These are phyloP conservation scores for Russula abietina DNA, from an alignment of 768 basidiomycete genomes.

Conservation along the genomic window DNA sequence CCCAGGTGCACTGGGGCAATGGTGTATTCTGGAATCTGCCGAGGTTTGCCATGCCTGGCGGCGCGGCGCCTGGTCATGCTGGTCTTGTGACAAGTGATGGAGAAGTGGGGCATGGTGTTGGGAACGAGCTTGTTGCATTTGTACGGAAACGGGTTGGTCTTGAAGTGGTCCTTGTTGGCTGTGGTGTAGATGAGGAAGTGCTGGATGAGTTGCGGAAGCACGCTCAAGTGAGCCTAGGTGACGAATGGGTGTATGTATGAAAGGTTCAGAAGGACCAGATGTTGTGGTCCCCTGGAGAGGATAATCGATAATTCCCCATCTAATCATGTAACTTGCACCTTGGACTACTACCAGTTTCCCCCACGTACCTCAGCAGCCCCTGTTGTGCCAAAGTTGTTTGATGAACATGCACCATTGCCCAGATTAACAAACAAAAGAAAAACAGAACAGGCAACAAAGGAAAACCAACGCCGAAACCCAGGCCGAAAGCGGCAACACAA, in stretches of 20 bases:
- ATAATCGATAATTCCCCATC: too few relatives aligned
- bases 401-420: too few relatives aligned
- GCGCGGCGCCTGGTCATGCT: not conserved
- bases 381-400: too few relatives aligned
- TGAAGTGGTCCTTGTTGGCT: slow-evolving; percentile 11
- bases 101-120: not conserved
- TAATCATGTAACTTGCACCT: too few relatives aligned
- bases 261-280: too few relatives aligned
- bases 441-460: too few relatives aligned
- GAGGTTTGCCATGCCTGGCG: not conserved
- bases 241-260: slow-evolving; percentile 16
- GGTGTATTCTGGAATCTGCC: slow-evolving; percentile 6
- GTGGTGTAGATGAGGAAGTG: slow-evolving; percentile 3
- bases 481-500: too few relatives aligned
- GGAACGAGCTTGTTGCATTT: slow-evolving; percentile 9
- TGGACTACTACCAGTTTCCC: too few relatives aligned
- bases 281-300: too few relatives aligned
- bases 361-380: too few relatives aligned
- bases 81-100: not conserved
- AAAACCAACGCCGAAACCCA: too few relatives aligned
- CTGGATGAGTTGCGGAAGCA: slow-evolving; percentile 7
- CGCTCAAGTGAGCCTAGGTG: slow-evolving; percentile 9
- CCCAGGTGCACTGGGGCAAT: not conserved
- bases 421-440: too few relatives aligned
- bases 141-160: slow-evolving; percentile 7